Base-by-base conservation (phyloP, 1,139 yeast genomes). In the Pichia terricola region DNA sequence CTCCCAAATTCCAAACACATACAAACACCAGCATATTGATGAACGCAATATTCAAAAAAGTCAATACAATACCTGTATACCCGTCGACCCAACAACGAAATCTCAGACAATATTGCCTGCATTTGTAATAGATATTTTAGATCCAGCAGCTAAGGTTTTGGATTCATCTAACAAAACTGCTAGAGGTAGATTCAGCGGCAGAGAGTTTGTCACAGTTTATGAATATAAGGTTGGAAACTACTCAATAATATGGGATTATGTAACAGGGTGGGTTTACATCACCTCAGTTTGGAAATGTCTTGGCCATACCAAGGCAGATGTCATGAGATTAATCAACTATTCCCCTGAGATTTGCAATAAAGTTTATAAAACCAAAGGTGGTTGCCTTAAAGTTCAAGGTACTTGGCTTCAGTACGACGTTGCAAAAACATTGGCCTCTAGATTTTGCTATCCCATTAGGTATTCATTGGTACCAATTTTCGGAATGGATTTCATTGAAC, bases 221-320 rank as follows among this genome's bases (percentile, higher is more conserved):
- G 94, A 85, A 61, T 85, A 80, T 63, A 69, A 65, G 55, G 61
- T 85, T 48, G 80, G 80, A 53, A 74, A 62, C 47, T 75, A 77
- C 52, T 77, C 87, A 77, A 74, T 89, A 47, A 79, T 87, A 50
- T 88, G 96, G 96, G 95, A 86, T 61, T 81, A 82, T 59, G 77
- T 75, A 55, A 80, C 94, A 0, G 96, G 96, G 1, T 82, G 79
- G 60, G 96, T 88, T 8, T 95, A 87, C 60, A 70, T 88, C 46
- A 88, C 96, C 0, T 96, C 96, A 0, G 71, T 88, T 45, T 88
- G 96, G 96, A 85, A 88, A 62, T 81, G 89, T 11, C 70, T 83
- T 36, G 82, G 81, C 11, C 77, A 79, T 57, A 63, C 76, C 41
- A 84, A 80, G 62, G 85, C 91, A 16, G 91, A 82, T 63, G 83